Percentiles rank a stretch among this genome's conserved stretches.
These are phyloP conservation scores for Lecanicillium sp. DNA, from an alignment of 2,329 filamentous ascomycete species.

Conservation along the genomic window DNA sequence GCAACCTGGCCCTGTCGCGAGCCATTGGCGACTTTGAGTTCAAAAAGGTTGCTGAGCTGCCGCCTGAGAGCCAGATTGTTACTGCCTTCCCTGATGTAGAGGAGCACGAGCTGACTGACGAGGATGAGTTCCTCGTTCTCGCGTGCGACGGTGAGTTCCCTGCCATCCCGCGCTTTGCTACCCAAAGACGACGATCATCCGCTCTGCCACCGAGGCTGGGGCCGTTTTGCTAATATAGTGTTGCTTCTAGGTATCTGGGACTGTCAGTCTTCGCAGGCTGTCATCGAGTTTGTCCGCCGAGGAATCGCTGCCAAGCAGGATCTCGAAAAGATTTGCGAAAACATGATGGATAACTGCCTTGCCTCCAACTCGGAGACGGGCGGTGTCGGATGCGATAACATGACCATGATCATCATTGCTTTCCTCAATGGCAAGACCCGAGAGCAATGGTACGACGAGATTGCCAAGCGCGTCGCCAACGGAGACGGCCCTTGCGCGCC, in stretches of 20 bases:
- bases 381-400: conserved; percentile 97
- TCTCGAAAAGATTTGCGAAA: conserved; percentile 91
- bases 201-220: background rate
- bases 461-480: conserved; percentile 87
- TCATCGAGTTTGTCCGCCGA: conserved; percentile 91
- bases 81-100: conserved; percentile 94
- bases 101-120: conserved; percentile 78
- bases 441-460: conserved; percentile 97
- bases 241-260: conserved; percentile 83
- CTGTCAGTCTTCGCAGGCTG: conserved; percentile 95
- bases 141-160: conserved; percentile 73
- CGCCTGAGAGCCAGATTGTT: conserved; percentile 97
- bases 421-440: conserved; percentile 86
- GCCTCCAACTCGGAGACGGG: conserved; percentile 97
- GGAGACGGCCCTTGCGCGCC: conserved; percentile 97
- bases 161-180: background rate
- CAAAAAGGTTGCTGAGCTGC: conserved; percentile 96
- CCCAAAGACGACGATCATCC: background rate
- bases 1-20: conserved; percentile 90
- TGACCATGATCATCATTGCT: conserved; percentile 92
- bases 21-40: conserved; percentile 99
- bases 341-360: conserved; percentile 99
- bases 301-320: conserved; percentile 96
- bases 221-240: conserved; percentile 11
- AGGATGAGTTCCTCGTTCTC: conserved; percentile 92